phyloP scores from a whole-genome alignment of 768 basidiomycete genomes.

The Serendipita indica region DNA sequence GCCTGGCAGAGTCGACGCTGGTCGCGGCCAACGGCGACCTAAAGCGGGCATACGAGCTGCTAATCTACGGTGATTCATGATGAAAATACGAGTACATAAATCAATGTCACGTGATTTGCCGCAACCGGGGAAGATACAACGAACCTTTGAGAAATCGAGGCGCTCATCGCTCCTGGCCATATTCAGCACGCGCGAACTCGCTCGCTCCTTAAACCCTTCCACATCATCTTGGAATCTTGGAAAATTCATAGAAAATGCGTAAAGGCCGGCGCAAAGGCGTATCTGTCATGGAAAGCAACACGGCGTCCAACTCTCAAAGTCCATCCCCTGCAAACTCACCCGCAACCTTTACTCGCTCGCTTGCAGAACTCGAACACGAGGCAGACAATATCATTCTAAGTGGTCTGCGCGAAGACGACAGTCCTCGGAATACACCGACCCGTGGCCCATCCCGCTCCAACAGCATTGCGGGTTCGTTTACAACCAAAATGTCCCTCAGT shows the following conservation, averaged over 20 bases:
- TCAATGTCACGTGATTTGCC: background rate
- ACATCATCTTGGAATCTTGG: background rate
- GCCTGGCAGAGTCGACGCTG: background rate
- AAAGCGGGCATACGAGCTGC: background rate
- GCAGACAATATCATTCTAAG: background rate
- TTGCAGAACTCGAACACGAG: background rate
- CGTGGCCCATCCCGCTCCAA: background rate
- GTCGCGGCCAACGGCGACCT: conserved; percentile 3
- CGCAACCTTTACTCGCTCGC: too few relatives aligned
- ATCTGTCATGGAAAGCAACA: too few relatives aligned
- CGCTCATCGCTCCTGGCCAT: too few relatives aligned
- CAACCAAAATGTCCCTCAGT: conserved; percentile 40
- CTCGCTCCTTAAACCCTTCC: background rate
- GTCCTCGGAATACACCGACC: background rate
- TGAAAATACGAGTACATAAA: too few relatives aligned
- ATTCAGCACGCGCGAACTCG: too few relatives aligned
- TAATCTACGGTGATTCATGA: background rate
- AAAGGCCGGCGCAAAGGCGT: background rate
- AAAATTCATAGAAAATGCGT: conserved; percentile 1
- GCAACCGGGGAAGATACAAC: too few relatives aligned
- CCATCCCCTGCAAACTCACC: background rate
- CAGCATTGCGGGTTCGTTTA: background rate
- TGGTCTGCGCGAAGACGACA: background rate
- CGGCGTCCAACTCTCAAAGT: too few relatives aligned
- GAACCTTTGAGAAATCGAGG: too few relatives aligned